Conservation (phyloP, 306 rosid species). For the Comarum palustre region DNA sequence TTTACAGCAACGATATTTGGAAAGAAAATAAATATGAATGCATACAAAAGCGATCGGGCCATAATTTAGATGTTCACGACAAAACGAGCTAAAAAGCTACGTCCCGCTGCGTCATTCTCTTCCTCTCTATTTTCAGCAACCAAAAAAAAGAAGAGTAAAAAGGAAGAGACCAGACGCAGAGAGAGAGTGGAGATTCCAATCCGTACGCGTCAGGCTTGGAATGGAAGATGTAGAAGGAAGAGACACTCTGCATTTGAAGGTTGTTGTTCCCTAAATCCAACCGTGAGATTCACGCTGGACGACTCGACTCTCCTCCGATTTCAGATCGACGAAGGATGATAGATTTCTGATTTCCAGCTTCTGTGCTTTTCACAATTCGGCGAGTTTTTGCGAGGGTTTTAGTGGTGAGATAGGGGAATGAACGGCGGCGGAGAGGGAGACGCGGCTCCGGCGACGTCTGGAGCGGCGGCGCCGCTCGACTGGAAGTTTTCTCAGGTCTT, state of each 20-base stretch:
- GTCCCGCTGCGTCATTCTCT: slow-evolving; percentile 36
- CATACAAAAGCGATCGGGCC: neutral
- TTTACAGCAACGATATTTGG: neutral
- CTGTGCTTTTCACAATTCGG: neutral
- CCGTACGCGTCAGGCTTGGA: slow-evolving; percentile 20
- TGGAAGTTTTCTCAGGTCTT: slow-evolving; percentile 61
- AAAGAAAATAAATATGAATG: neutral
- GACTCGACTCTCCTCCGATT: too few relatives aligned
- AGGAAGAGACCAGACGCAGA: neutral
- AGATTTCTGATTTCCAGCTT: slow-evolving; percentile 16
- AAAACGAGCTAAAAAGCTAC: slow-evolving; percentile 28
- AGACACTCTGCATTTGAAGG: slow-evolving; percentile 24
- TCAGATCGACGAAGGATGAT: slow-evolving; percentile 43
- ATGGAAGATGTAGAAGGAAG: slow-evolving; percentile 30
- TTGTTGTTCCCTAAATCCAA: slow-evolving; percentile 10
- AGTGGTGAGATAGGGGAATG: slow-evolving; percentile 10
- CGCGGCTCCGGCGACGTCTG: slow-evolving; percentile 22
- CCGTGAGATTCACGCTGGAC: slow-evolving; percentile 21
- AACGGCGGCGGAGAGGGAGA: slow-evolving; percentile 35
- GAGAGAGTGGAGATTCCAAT: slow-evolving; percentile 24
- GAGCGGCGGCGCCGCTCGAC: slow-evolving; percentile 33
- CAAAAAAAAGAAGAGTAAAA: neutral
- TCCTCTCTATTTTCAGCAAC: slow-evolving; percentile 17
- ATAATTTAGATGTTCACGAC: slow-evolving; percentile 13
- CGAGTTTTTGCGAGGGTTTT: neutral